Evolutionary conservation across 116 monocot genomes (phyloP).

Genomic region (Phalaenopsis hybrid): DNA sequence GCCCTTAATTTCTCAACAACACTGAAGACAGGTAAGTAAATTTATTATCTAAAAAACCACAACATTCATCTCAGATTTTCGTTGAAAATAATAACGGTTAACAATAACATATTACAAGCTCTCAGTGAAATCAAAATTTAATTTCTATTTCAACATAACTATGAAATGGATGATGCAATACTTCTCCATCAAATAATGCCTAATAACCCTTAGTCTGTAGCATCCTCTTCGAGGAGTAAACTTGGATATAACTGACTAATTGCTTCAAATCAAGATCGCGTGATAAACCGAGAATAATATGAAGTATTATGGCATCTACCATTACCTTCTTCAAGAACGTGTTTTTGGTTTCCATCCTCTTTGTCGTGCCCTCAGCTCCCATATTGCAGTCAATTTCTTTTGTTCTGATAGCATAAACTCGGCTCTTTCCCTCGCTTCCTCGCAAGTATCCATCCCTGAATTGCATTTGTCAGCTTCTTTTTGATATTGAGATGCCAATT

Average conservation of each 20-base stretch:
- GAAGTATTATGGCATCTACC: background rate
- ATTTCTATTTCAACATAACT: background rate
- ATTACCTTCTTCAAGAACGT: constrained; percentile 5
- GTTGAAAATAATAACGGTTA: background rate
- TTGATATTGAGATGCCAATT: constrained; percentile 80
- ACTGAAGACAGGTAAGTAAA: background rate
- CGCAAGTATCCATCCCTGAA: constrained; percentile 88
- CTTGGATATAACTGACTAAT: background rate
- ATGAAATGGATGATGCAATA: background rate
- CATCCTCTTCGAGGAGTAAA: constrained; percentile 6
- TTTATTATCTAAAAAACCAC: background rate
- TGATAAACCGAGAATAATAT: background rate
- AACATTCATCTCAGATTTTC: background rate
- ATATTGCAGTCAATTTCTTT: constrained; percentile 45
- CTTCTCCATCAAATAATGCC: background rate
- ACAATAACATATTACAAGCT: background rate
- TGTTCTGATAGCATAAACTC: constrained; percentile 44
- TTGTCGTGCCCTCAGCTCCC: constrained; percentile 70
- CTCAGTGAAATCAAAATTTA: background rate
- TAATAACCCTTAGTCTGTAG: background rate
- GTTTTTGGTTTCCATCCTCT: constrained; percentile 57
- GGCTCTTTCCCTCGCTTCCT: constrained; percentile 79
- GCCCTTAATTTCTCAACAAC: too few species aligned
- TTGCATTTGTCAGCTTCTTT: constrained; percentile 96
- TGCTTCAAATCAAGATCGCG: background rate